Evolutionary conservation across 1,284 basidiomycete species (phyloP).

Genomic region (Puccinia coronata): DNA sequence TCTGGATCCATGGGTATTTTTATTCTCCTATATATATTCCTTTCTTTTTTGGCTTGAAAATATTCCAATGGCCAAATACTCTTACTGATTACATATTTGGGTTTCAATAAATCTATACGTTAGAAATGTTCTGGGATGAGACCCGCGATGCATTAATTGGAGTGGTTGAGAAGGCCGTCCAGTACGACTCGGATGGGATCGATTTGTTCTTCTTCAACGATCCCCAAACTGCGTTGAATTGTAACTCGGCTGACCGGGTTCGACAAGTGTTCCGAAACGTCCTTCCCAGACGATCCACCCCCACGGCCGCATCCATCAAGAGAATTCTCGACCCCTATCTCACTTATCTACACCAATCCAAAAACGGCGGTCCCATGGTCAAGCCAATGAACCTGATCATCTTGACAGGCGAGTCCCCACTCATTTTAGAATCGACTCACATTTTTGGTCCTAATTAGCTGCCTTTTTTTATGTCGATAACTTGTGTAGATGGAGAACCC

Average conservation of each 20-base stretch:
- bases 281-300: conserved; percentile 52
- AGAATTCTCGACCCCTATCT: conserved; percentile 52
- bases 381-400: conserved; percentile 53
- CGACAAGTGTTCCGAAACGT: conserved; percentile 51
- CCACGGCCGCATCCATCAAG: conserved; percentile 51
- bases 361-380: conserved; percentile 40
- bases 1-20: conserved; percentile 51
- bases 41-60: not conserved
- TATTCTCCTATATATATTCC: no score
- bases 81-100: not conserved
- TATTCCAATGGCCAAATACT: conserved; percentile 9
- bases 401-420: conserved; percentile 48
- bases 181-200: conserved; percentile 53
- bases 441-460: no score
- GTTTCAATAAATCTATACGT: conserved; percentile 4
- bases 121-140: conserved; percentile 55
- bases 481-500: conserved; percentile 35
- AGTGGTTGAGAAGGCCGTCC: conserved; percentile 51
- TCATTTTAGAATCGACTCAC: not conserved
- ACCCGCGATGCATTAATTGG: conserved; percentile 51
- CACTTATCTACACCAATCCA: conserved; percentile 47
- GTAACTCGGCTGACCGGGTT: conserved; percentile 49
- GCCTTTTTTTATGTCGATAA: not conserved
- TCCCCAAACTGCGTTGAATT: conserved; percentile 37
- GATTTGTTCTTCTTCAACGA: conserved; percentile 53